Conservation (phyloP, 2,329 filamentous ascomycete species). For the Ascochyta fabae region DNA sequence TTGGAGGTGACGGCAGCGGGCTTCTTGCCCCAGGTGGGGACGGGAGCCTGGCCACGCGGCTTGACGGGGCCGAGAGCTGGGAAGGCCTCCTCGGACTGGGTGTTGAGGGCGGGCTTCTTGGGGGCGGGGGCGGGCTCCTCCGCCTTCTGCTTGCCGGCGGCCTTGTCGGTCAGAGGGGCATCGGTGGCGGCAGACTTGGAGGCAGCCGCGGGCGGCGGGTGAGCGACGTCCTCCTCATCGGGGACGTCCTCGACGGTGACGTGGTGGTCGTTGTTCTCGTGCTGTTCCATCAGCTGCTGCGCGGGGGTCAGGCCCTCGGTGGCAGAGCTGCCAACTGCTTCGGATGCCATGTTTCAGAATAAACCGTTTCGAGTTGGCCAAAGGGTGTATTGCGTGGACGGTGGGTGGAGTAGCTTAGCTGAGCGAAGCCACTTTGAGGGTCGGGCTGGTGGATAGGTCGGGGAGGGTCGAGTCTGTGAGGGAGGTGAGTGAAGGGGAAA, state of each 20-base stretch:
- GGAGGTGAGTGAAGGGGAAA: background rate
- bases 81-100: slow-evolving; percentile 88
- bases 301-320: slow-evolving; percentile 50
- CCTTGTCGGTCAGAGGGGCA: slow-evolving; percentile 64
- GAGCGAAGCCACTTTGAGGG: slow-evolving; percentile 38
- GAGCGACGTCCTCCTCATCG: slow-evolving; percentile 76
- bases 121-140: slow-evolving; percentile 52
- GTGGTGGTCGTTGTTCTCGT: slow-evolving; percentile 67
- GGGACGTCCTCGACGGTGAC: slow-evolving; percentile 79
- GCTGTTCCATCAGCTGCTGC: slow-evolving; percentile 70
- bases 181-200: slow-evolving; percentile 35
- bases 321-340: slow-evolving; percentile 43
- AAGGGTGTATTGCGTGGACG: slow-evolving; percentile 47
- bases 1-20: slow-evolving; percentile 58
- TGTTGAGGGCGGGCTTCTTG: slow-evolving; percentile 66
- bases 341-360: slow-evolving; percentile 49
- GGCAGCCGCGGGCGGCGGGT: slow-evolving; percentile 60
- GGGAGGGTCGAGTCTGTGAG: background rate
- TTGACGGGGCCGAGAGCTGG: slow-evolving; percentile 84
- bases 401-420: slow-evolving; percentile 35
- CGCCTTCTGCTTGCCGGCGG: slow-evolving; percentile 72
- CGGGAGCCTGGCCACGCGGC: slow-evolving; percentile 63
- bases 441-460: background rate
- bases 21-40: slow-evolving; percentile 80
- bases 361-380: slow-evolving; percentile 48